Base-by-base conservation (phyloP, 2,329 filamentous ascomycete species). In the Penicillium paneum region DNA sequence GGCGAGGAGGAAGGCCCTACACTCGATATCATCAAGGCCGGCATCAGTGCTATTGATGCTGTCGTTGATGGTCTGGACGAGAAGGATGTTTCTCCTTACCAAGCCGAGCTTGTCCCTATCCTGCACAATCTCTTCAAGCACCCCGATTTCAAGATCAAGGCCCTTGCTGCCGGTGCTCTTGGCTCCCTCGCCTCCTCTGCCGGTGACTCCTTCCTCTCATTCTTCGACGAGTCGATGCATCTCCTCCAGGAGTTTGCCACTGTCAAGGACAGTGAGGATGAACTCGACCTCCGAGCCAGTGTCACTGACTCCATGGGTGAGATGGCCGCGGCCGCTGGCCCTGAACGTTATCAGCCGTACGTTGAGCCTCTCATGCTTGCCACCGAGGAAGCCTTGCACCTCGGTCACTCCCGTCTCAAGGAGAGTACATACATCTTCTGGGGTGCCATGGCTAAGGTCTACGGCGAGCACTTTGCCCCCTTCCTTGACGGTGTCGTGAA, bases 391-490 rank as follows among this genome's bases (percentile, higher is more conserved):
- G 92, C 89, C 52, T 82, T 97, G 2, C 81, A 88, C 64, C 85
- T 99, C 3, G 92, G 91, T 65, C 92, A 97, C 76, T 89, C 92
- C 39, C 85, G 92, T 54, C 85, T 97, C 48, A 90, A 91, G 74
- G 94, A 99, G 79, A 97, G 91, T 58, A 96, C 91, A 71, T 99
- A 96, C 77, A 95, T 97, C 59, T 82, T 99, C 51, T 99, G 94
- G 93, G 91, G 90, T 62, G 91, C 90, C 38, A 86, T 99, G 70
- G 89, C 93, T 59, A 95, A 95, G 78, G 91, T 97, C 10, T 97
- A 97, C 74, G 87, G 88, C 66, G 88, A 90, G 68, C 74, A 77
- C 54, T 79, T 79, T 60, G 64, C 74, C 52, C 74, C 74, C 26
- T 78, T 78, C 71, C 68, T 79, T 7, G 73, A 73, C 10, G 76